Base-by-base conservation (phyloP, 495 filamentous ascomycete genomes). In the Annulohypoxylon stygium region DNA sequence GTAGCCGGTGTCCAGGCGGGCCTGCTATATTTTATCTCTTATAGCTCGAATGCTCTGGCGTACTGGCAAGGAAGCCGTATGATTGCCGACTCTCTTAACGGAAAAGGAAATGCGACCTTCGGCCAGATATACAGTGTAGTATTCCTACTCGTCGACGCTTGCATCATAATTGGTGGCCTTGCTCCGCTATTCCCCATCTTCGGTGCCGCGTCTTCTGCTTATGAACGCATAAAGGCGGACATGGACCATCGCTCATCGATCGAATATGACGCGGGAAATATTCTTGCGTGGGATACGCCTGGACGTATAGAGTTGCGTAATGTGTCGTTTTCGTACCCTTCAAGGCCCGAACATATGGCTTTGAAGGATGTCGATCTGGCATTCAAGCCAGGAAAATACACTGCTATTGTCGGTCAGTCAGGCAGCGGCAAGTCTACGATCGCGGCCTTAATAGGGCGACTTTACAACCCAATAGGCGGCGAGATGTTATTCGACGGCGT, bases 341-440 rank as follows among this genome's bases (percentile, higher is more conserved):
- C 88, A 0, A 79, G 90, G 0, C 86, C 86, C 0, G 83, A 86
- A 16, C 74, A 86, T 4, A 78, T 71, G 4, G 85, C 89, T 2
- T 61, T 88, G 11, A 66, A 84, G 8, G 66, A 83, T 5, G 76
- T 91, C 37, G 80, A 73, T 25, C 69, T 91, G 8, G 73, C 59
- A 2, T 81, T 89, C 20, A 81, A 83, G 3, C 81, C 86, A 0
- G 85, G 84, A 34, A 89, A 89, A 64, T 80, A 84, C 37, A 90
- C 90, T 0, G 91, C 89, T 0, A 83, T 93, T 34, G 88, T 92
- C 5, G 91, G 91, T 3, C 81, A 87, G 2, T 91, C 89, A 2
- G 90, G 91, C n/a, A 87, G 85, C 64, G 91, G 90, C 18, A 93
- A 93, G 73, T 90, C 88, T 10, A 91, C 90, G 3, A 80, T 92